Base-by-base conservation (phyloP, 164 flowering plant species). In the Protea cynaroides region DNA sequence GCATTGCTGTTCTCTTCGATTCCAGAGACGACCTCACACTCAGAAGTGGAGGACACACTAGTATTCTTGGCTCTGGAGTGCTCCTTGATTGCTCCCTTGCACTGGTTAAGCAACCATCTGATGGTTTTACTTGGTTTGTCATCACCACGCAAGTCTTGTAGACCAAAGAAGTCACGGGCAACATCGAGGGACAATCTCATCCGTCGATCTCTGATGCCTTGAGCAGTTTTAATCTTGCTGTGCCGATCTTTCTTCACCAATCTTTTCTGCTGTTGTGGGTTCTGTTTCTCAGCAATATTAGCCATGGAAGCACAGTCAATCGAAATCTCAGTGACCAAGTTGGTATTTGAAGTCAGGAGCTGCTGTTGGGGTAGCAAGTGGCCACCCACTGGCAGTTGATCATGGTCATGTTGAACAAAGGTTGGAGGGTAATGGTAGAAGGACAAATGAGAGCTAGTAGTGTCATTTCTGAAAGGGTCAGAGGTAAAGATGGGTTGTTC, bases 111-210 rank as follows among this genome's bases (percentile, higher is more conserved):
- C 65, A 89, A 43, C 96, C 96, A 89, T 25, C 83, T 84, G 0
- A 89, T 82, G 4, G 96, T 87, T 56, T 80, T 82, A 61, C 96
- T 89, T 0, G 96, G 86, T 63, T 84, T 87, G 40, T 87, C 93
- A 43, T 69, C 81, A 12, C 91, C 87, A 1, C 86, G 74, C 81
- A 72, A 64, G 75, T 87, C 96, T 68, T 89, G 93, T 5, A 89
- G 80, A 10, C 72, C 74, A 60, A 89, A 89, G 61, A 89, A 86
- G 67, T 66, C 67, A 13, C 78, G 70, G 0, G 96, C 91, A 25
- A 86, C 81, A 0, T 83, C 88, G 10, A 89, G 83, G 8, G 96
- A 89, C 56, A 89, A 59, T 59, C 96, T 78, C 93, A 87, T 86
- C 65, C 96, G 68, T 46, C 96, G 75, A 65, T 89, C 89, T 53